Evolutionary conservation across 352 stramenopile species (phyloP), one percentile per base, ranked within the genome.

Genomic region (Paralagenidium karlingii): DNA sequence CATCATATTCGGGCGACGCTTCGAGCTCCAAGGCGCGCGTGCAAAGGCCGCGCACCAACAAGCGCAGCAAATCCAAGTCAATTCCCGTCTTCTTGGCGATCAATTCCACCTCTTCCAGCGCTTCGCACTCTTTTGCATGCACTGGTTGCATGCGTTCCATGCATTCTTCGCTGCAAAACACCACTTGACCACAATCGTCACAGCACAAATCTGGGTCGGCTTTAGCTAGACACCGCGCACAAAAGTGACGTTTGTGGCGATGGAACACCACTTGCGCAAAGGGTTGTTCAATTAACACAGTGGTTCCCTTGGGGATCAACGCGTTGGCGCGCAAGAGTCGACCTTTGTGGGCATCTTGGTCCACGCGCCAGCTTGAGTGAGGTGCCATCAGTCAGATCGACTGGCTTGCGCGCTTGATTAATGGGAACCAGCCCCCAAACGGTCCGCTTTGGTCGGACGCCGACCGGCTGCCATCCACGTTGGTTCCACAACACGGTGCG

Each of bases 201-300:
- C 62, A 75, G 53, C 56, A 68, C 31, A 68, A 38, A 39, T 75
- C 62, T 19, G 62, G 53, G 31, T 70, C 62, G 9, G 59, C 59
- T 21, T 43, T 36, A 12, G 43, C 40, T 7, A 66, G 50, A 49
- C 62, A 75, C 36, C 65, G 55, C 8, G 59, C 55, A 39, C 62
- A 70, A 21, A 75, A 53, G 27, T n/a, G 26, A 18, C 40, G 26
- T 20, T 53, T 58, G 32, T 55, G 44, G 15, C 10, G 37, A 6
- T 47, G 49, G 8, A 75, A 38, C 45, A 68, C 59, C 19, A 70
- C 53, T 22, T 59, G 53, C 16, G 45, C 59, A 28, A 63, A 75
- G 13, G 53, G 43, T 11, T 48, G 38, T 22, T 75, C 59, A 1
- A 44, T 16, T 24, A 70, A 40, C 9, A 75, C 43, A 22, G 41